phyloP scores from a whole-genome alignment of 805 yeast species.

The Lipomyces oligophaga region DNA sequence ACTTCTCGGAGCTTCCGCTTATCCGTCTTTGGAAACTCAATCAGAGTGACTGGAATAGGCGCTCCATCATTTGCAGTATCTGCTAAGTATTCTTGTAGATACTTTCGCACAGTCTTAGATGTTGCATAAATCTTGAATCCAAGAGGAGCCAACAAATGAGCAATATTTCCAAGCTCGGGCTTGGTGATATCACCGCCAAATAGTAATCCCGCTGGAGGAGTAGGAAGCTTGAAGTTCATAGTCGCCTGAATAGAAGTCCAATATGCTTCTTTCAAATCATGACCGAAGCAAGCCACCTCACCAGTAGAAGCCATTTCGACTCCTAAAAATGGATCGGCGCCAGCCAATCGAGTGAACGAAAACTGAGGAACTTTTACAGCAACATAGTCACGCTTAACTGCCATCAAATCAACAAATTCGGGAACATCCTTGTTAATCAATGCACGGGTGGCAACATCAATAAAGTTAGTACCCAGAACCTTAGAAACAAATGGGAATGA shows the following conservation, averaged over 20 bases:
- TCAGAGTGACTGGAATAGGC: slow-evolving; percentile 51
- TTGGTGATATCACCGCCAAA: slow-evolving; percentile 90
- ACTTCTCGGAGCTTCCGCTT: slow-evolving; percentile 91
- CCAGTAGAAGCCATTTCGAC: slow-evolving; percentile 99
- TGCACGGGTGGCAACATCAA: slow-evolving; percentile 90
- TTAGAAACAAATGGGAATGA: slow-evolving; percentile 98
- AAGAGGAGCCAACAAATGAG: slow-evolving; percentile 59
- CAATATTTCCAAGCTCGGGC: slow-evolving; percentile 69
- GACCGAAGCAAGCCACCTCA: slow-evolving; percentile 96
- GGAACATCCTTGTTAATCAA: slow-evolving; percentile 68
- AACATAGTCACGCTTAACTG: slow-evolving; percentile 63
- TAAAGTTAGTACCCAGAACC: slow-evolving; percentile 91
- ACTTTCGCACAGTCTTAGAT: slow-evolving; percentile 63
- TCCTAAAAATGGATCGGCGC: slow-evolving; percentile 98
- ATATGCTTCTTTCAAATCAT: slow-evolving; percentile 80
- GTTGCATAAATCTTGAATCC: slow-evolving; percentile 84
- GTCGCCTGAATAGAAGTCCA: slow-evolving; percentile 97
- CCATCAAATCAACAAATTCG: slow-evolving; percentile 80
- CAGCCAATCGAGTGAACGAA: slow-evolving; percentile 96
- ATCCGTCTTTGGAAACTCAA: slow-evolving; percentile 89
- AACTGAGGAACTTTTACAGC: slow-evolving; percentile 98
- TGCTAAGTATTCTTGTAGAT: slow-evolving; percentile 52
- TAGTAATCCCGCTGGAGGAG: slow-evolving; percentile 82
- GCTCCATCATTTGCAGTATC: slow-evolving; percentile 37
- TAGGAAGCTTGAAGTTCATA: slow-evolving; percentile 93